These are phyloP conservation scores for Dryas integrifolia DNA, from an alignment of 331 rosid species.

Conservation along the genomic window DNA sequence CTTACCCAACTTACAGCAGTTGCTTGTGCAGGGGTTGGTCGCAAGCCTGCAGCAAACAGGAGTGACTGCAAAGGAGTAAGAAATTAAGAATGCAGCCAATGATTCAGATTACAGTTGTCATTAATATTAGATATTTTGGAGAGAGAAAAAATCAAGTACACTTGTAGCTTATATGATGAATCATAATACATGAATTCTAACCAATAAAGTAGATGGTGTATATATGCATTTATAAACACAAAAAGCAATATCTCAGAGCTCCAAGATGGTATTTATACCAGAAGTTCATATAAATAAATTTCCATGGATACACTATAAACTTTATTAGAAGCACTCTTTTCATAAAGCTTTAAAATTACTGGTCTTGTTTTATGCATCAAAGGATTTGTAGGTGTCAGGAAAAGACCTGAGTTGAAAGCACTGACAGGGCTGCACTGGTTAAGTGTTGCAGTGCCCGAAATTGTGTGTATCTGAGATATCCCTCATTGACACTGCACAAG, in stretches of 20 bases:
- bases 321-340: background rate
- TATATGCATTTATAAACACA: background rate
- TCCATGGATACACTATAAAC: background rate
- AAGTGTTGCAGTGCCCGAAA: conserved; percentile 81
- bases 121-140: background rate
- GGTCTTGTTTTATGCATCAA: background rate
- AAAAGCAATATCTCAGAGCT: background rate
- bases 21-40: conserved; percentile 92
- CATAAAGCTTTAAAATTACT: background rate
- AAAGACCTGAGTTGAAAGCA: conserved; percentile 75
- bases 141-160: background rate
- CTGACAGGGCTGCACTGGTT: conserved; percentile 75
- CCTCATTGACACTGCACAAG: conserved; percentile 75
- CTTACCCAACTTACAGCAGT: conserved; percentile 96
- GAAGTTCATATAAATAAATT: background rate
- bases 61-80: conserved; percentile 76
- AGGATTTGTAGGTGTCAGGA: conserved; percentile 28
- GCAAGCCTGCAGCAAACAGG: conserved; percentile 94
- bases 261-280: background rate
- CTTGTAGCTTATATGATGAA: background rate
- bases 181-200: background rate
- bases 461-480: conserved; percentile 80
- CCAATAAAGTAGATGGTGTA: background rate
- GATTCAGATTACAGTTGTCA: conserved; percentile 15
- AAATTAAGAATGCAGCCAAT: conserved; percentile 44